Percentiles rank a stretch among this genome's conserved stretches.
Evolutionary conservation across 768 basidiomycete genomes (phyloP).

Genomic region (Favolaschia claudopus): DNA sequence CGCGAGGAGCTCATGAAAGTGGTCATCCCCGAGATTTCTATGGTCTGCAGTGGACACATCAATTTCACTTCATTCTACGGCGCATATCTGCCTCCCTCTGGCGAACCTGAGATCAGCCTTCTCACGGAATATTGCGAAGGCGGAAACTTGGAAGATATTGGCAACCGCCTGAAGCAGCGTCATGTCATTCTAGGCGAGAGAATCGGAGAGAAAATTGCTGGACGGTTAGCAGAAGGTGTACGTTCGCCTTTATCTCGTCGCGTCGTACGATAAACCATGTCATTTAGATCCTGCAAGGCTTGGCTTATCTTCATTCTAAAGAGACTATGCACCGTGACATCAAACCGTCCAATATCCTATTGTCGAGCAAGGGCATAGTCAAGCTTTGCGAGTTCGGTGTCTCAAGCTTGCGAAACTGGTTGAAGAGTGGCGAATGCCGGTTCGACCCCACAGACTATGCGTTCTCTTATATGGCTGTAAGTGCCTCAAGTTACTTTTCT

Average conservation of each 20-base stretch:
- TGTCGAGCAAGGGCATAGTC: slow-evolving; percentile 88
- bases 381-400: slow-evolving; percentile 98
- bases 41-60: slow-evolving; percentile 83
- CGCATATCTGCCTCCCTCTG: slow-evolving; percentile 88
- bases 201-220: slow-evolving; percentile 90
- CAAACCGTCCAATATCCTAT: slow-evolving; percentile 91
- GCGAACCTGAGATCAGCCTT: slow-evolving; percentile 92
- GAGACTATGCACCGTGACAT: slow-evolving; percentile 97
- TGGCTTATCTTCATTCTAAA: slow-evolving; percentile 89
- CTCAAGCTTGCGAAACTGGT: slow-evolving; percentile 92
- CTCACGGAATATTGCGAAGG: slow-evolving; percentile 93
- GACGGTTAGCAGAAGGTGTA: slow-evolving; percentile 93
- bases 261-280: slow-evolving; percentile 18
- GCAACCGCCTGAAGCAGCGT: slow-evolving; percentile 81
- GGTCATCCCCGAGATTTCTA: slow-evolving; percentile 89
- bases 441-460: slow-evolving; percentile 98
- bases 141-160: slow-evolving; percentile 88
- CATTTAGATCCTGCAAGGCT: slow-evolving; percentile 81
- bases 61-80: slow-evolving; percentile 95
- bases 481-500: slow-evolving; percentile 46
- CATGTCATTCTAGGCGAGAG: slow-evolving; percentile 79
- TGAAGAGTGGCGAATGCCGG: slow-evolving; percentile 89
- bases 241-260: slow-evolving; percentile 36
- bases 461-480: slow-evolving; percentile 97
- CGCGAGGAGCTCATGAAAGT: slow-evolving; percentile 92